Evolutionary conservation across 108 stramenopile genomes (phyloP).

Genomic region (Conticribra guillardii): DNA sequence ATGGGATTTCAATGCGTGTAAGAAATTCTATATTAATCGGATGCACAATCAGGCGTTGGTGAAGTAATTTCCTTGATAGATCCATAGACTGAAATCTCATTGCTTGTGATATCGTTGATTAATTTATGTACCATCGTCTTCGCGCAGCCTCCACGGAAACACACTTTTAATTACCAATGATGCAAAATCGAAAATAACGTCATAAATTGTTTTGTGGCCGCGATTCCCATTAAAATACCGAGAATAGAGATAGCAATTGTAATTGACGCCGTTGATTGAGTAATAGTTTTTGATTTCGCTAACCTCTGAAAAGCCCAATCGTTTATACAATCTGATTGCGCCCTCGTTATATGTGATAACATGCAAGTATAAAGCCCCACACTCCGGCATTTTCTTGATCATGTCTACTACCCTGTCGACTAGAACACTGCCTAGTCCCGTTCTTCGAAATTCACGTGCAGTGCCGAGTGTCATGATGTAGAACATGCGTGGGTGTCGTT

Average conservation of each 20-base stretch:
- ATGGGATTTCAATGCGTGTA: slow-evolving; percentile 96
- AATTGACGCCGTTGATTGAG: slow-evolving; percentile 62
- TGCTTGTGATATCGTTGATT: too few relatives aligned
- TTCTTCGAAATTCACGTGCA: slow-evolving; percentile 56
- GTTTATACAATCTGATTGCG: slow-evolving; percentile 86
- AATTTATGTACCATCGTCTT: too few relatives aligned
- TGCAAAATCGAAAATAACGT: slow-evolving; percentile 1
- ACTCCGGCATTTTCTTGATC: slow-evolving; percentile 48
- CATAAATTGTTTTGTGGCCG: slow-evolving; percentile 24
- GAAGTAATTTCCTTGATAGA: too few relatives aligned
- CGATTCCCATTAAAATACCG: slow-evolving; percentile 73
- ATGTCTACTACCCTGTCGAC: slow-evolving; percentile 61
- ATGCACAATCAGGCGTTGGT: slow-evolving; percentile 98
- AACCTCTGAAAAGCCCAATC: slow-evolving; percentile 71
- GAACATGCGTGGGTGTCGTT: slow-evolving; percentile 55
- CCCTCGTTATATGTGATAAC: slow-evolving; percentile 75
- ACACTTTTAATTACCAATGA: not conserved
- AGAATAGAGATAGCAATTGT: slow-evolving; percentile 82
- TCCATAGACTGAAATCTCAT: too few relatives aligned
- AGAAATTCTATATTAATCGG: slow-evolving; percentile 89
- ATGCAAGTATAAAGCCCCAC: slow-evolving; percentile 81
- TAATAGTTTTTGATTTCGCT: slow-evolving; percentile 82
- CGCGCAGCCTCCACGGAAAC: not conserved
- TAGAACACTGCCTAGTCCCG: slow-evolving; percentile 69
- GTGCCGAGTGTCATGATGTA: slow-evolving; percentile 91